These are phyloP conservation scores for Echeveria elegans DNA, from an alignment of 164 flowering plant species.

Conservation along the genomic window DNA sequence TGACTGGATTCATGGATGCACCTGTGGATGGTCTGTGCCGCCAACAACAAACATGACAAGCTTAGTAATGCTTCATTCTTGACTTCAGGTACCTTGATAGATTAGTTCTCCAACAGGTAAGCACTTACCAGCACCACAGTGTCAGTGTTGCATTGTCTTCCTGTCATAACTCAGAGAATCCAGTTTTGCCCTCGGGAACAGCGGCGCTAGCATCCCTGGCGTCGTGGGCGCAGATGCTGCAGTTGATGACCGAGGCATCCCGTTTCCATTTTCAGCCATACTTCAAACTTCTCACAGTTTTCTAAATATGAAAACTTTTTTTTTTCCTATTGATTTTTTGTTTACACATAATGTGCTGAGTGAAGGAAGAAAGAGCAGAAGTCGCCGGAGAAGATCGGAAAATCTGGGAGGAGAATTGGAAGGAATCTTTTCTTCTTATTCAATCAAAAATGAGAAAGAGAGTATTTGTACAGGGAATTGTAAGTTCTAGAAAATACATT, in stretches of 20 bases:
- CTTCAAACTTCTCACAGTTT: not conserved
- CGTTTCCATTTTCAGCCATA: not conserved
- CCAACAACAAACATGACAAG: not conserved
- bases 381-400: too few species aligned
- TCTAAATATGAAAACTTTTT: not conserved
- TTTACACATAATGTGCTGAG: not conserved
- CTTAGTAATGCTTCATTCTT: not conserved
- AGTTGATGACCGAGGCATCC: not conserved
- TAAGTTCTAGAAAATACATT: too few species aligned
- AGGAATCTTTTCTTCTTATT: too few species aligned
- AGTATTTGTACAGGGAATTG: too few species aligned
- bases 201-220: constrained; percentile 75
- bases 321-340: not conserved
- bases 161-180: constrained; percentile 81
- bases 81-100: constrained; percentile 39
- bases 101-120: constrained; percentile 45
- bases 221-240: constrained; percentile 59
- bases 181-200: constrained; percentile 45
- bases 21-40: constrained; percentile 62
- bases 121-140: constrained; percentile 52
- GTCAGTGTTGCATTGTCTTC: constrained; percentile 69
- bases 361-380: too few species aligned
- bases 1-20: constrained; percentile 82
- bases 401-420: too few species aligned
- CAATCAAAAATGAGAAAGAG: too few species aligned